phyloP scores from a whole-genome alignment of 441 rosid species.

The Jatropha multifida region DNA sequence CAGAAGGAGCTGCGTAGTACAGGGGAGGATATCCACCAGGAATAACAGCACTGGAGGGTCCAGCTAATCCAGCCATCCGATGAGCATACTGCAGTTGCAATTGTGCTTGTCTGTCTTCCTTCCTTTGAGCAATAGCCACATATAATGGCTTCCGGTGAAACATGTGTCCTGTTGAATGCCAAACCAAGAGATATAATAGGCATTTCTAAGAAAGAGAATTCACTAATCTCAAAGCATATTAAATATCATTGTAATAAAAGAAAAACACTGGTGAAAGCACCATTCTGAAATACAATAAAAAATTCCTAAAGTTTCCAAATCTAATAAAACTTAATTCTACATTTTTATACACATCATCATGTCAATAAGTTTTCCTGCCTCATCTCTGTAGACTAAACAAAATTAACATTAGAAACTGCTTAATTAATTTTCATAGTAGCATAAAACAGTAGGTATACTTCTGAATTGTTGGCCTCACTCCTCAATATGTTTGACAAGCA shows the following conservation, averaged over 20 bases:
- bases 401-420: background rate
- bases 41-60: conserved; percentile 36
- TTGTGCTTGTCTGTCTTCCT: conserved; percentile 48
- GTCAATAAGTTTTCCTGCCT: background rate
- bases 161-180: conserved; percentile 36
- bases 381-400: background rate
- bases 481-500: background rate
- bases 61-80: conserved; percentile 21
- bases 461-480: background rate
- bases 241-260: background rate
- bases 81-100: conserved; percentile 45
- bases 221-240: background rate
- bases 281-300: background rate
- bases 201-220: conserved; percentile 2
- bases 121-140: conserved; percentile 72
- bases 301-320: background rate
- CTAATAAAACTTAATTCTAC: background rate
- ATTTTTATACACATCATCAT: background rate
- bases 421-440: background rate
- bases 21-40: conserved; percentile 60
- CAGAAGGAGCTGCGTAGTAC: conserved; percentile 54
- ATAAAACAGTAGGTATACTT: conserved; percentile 5
- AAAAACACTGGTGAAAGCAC: background rate
- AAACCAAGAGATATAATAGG: background rate
- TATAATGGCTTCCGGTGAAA: conserved; percentile 49